A percentile compares a stretch with the other conserved stretches of the same genome.
Evolutionary conservation across 192 early-diverging fungal genomes (phyloP).

Genomic region (Backusella psychrophila): DNA sequence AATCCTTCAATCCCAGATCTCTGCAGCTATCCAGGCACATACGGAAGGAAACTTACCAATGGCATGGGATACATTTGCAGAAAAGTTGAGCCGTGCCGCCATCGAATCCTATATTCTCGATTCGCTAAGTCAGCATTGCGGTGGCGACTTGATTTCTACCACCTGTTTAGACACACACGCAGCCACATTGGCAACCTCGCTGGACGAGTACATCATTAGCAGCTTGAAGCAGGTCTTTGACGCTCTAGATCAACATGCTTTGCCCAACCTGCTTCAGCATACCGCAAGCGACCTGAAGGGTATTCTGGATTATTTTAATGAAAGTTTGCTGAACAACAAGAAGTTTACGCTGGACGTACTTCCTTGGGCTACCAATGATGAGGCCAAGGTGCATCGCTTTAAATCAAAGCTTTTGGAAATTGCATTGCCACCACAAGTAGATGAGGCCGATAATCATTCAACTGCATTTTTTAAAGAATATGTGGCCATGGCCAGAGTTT

Average conservation of each 20-base stretch:
- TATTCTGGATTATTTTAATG: constrained; percentile 24
- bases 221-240: constrained; percentile 17
- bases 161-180: constrained; percentile 14
- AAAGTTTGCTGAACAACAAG: constrained; percentile 12
- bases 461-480: constrained; percentile 18
- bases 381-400: not conserved
- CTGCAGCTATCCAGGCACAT: constrained; percentile 25
- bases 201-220: constrained; percentile 19
- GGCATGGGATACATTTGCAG: constrained; percentile 24
- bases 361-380: constrained; percentile 12
- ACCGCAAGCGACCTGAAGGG: constrained; percentile 16
- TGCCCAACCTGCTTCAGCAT: constrained; percentile 13
- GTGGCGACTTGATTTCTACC: not conserved
- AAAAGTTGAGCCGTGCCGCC: constrained; percentile 12
- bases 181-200: not conserved
- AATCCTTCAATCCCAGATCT: constrained; percentile 27
- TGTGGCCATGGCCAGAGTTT: constrained; percentile 16
- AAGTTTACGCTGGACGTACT: constrained; percentile 14
- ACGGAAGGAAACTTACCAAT: constrained; percentile 23
- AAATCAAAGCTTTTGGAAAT: not conserved
- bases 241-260: constrained; percentile 7
- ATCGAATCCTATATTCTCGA: not conserved
- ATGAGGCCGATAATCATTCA: constrained; percentile 10
- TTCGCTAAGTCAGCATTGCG: not conserved
- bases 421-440: not conserved